Evolutionary conservation across 805 yeast species (phyloP), one percentile per base, ranked within the genome.

Genomic region (Candida silvicultrix): DNA sequence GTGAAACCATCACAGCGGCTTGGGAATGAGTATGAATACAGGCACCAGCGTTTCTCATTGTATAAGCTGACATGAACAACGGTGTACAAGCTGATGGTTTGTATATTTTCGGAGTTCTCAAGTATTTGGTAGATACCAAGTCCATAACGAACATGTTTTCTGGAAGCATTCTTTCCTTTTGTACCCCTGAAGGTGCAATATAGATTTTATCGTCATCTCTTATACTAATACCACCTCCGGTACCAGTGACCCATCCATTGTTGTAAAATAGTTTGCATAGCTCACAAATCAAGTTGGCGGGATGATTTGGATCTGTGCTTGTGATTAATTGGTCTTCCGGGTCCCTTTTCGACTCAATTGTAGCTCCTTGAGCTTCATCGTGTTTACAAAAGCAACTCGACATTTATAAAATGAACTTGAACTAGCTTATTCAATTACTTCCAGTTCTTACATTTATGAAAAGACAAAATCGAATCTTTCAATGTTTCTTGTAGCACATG

Each of bases 31-130:
- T 90, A 64, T 90, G 98, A 48, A 90, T 89, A 62, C 96, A 87
- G 2, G 97, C 96, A 9, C 95, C 95, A 2, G 95, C 94, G 47
- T 76, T 74, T 53, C 92, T 72, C 63, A 77, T 83, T 81, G 52
- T 89, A 78, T 59, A 59, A 2, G 59, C 58, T 37, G 89, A 80
- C 68, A 85, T 60, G 66, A 92, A 90, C 44, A 90, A 67, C 11
- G 97, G 97, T 0, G 96, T 88, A 60, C 97, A 90, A 0, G 96
- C 96, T 25, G 94, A 84, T n/a, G 96, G 95, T 62, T 88, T 89
- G 64, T 75, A 81, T 12, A 66, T 64, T 40, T 70, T 62, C 2
- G 96, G 96, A n/a, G 69, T 69, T 34, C 85, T 66, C 15, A 84
- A 47, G 48, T 82, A 78, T 40, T 73, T 70, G 42, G 71, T 67